Evolutionary conservation across 148 eudicot species (phyloP).

Genomic region (Oxyria digyna): DNA sequence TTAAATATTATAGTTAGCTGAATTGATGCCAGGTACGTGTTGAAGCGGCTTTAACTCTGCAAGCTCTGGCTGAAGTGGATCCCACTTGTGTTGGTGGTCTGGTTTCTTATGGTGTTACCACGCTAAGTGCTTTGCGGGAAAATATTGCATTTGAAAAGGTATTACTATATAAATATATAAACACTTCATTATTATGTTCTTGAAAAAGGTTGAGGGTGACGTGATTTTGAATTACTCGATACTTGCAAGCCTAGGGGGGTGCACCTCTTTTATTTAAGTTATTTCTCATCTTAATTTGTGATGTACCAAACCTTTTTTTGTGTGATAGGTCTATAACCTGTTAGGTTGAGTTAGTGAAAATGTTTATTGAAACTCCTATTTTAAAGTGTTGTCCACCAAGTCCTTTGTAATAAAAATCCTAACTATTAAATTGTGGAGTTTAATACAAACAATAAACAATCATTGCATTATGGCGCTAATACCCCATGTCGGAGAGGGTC

Average conservation of each 20-base stretch:
- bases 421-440: not conserved
- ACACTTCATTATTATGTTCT: not conserved
- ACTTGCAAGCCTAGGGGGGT: not conserved
- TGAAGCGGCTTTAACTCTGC: slow-evolving; percentile 86
- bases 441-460: not conserved
- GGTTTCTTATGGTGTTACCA: slow-evolving; percentile 84
- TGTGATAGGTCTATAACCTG: not conserved
- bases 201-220: not conserved
- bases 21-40: slow-evolving; percentile 57
- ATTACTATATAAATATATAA: slow-evolving; percentile 4
- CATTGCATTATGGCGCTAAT: not conserved
- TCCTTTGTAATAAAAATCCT: no score
- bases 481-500: not conserved
- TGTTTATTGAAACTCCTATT: not conserved
- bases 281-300: not conserved
- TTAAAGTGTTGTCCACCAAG: not conserved
- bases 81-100: slow-evolving; percentile 97
- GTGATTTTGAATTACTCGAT: not conserved
- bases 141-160: slow-evolving; percentile 90
- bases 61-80: slow-evolving; percentile 93
- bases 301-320: not conserved
- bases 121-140: slow-evolving; percentile 68
- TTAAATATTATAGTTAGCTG: not conserved
- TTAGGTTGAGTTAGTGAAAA: not conserved
- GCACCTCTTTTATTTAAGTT: not conserved